Evolutionary conservation across 768 basidiomycete genomes (phyloP).

Genomic region (Tulasnella sp.): DNA sequence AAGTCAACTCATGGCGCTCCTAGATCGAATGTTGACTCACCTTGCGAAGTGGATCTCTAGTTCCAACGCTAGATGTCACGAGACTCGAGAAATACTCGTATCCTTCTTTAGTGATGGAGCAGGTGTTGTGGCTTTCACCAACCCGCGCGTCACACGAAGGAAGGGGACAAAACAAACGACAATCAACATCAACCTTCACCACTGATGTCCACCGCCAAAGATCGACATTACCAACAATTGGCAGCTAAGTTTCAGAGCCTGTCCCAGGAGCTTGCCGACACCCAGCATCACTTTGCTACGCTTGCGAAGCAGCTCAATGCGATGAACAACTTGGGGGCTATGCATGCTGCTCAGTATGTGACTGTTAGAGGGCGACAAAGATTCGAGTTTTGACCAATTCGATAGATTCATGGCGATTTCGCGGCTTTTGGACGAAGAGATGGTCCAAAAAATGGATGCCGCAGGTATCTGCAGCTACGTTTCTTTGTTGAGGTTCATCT

Average conservation of each 20-base stretch:
- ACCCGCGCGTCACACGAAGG: too few species aligned
- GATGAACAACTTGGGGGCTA: constrained; percentile 15
- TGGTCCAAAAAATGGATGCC: constrained; percentile 3
- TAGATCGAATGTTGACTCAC: too few species aligned
- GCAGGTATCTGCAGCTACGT: too few species aligned
- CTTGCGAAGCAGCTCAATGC: constrained; percentile 10
- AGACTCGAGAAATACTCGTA: too few species aligned
- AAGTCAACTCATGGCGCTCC: too few species aligned
- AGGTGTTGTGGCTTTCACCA: too few species aligned
- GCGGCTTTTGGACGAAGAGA: constrained; percentile 10
- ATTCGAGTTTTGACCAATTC: not conserved
- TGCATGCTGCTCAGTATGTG: constrained; percentile 15
- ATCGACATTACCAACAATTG: constrained; percentile 17
- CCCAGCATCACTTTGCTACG: constrained; percentile 12
- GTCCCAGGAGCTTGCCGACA: constrained; percentile 10
- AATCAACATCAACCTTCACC: too few species aligned
- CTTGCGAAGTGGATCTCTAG: too few species aligned
- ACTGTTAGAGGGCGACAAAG: not conserved
- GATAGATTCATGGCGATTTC: constrained; percentile 13
- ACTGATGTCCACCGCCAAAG: constrained; percentile 12
- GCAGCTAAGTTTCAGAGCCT: constrained; percentile 12
- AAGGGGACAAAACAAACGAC: too few species aligned
- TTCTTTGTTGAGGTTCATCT: too few species aligned
- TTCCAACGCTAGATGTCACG: too few species aligned
- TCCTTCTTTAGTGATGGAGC: too few species aligned